Conservation (phyloP, 306 rosid genomes). For the Arachis hypogaea region DNA sequence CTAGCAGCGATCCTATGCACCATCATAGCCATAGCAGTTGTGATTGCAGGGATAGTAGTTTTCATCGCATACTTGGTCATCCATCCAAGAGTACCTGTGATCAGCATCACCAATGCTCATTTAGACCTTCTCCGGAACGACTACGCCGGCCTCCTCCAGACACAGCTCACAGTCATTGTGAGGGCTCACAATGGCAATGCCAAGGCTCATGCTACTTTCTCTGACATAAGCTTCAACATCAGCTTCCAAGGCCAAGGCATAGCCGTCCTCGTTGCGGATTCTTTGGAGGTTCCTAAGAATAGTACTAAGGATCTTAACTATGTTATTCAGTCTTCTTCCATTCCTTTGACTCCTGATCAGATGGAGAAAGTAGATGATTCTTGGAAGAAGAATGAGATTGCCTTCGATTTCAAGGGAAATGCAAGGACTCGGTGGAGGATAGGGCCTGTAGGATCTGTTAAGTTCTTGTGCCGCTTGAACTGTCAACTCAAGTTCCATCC, state of each 20-base stretch:
- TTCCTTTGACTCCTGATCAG: constrained; percentile 58
- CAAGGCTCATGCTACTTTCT: constrained; percentile 75
- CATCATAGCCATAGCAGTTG: constrained; percentile 54
- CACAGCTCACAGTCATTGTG: constrained; percentile 54
- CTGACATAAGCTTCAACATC: constrained; percentile 51
- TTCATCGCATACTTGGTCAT: constrained; percentile 64
- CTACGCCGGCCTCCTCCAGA: constrained; percentile 58
- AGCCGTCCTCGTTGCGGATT: constrained; percentile 56
- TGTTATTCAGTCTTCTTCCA: constrained; percentile 51
- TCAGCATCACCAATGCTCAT: constrained; percentile 58
- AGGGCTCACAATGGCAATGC: constrained; percentile 73
- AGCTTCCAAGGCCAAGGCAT: constrained; percentile 54
- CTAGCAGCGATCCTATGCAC: constrained; percentile 63
- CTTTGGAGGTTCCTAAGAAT: constrained; percentile 68
- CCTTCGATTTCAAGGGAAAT: constrained; percentile 62
- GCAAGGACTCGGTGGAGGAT: constrained; percentile 69
- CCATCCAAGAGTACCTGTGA: constrained; percentile 73
- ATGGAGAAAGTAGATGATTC: constrained; percentile 55
- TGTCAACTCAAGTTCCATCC: constrained; percentile 70
- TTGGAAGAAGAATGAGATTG: constrained; percentile 52
- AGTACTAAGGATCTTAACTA: constrained; percentile 46
- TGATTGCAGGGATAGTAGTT: constrained; percentile 54
- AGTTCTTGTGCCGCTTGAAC: constrained; percentile 52
- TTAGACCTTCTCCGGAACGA: constrained; percentile 53
- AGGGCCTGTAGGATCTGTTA: constrained; percentile 65